Base-by-base conservation (phyloP, 1,284 basidiomycete species). In the Tausonia pullulans region DNA sequence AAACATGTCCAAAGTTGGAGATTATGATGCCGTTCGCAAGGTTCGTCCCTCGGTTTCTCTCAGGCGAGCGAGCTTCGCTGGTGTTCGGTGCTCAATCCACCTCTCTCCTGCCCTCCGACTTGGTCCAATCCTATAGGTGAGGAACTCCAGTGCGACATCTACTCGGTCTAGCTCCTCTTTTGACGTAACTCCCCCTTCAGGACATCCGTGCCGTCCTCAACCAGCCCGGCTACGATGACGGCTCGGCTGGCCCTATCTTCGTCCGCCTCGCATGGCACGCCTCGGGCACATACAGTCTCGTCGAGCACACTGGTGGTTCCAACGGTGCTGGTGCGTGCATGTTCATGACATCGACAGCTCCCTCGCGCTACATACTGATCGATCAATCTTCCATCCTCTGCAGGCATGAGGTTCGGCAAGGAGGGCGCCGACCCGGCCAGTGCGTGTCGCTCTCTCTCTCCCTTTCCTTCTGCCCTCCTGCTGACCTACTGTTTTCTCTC, bases 211-310 rank as follows among this genome's bases (percentile, higher is more conserved):
- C 74, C 66, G 70, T 76, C 40, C 63, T 78, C 59, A 74, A 75
- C 64, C 74, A 74, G 67, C 74, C 74, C 4, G 74, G 72, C 48
- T 78, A 77, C 67, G 76, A 76, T 68, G 75, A 77, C 71, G 76
- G 67, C 59, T 63, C 60, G 5, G 66, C 67, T 9, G 74, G 75
- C 6, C 74, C 75, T 6, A 71, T 79, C 43, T 69, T 78, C 14
- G 74, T 79, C 44, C 73, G 80, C 68, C 74, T 81, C 49, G 80
- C 80, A 60, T 81, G 81, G 80, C 80, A 81, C 73, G 76, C 79
- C 10, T 75, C 74, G 48, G 80, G 80, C 27, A 80, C 79, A 45
- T 43, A 69, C 64, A 44, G n/a, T 59, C 53, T 58, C 16, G 52
- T 72, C 69, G 66, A 76, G 74, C 74, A 79, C 66, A 80, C 79